Conservation (phyloP, 768 basidiomycete genomes). For the Pisolithus orientalis region DNA sequence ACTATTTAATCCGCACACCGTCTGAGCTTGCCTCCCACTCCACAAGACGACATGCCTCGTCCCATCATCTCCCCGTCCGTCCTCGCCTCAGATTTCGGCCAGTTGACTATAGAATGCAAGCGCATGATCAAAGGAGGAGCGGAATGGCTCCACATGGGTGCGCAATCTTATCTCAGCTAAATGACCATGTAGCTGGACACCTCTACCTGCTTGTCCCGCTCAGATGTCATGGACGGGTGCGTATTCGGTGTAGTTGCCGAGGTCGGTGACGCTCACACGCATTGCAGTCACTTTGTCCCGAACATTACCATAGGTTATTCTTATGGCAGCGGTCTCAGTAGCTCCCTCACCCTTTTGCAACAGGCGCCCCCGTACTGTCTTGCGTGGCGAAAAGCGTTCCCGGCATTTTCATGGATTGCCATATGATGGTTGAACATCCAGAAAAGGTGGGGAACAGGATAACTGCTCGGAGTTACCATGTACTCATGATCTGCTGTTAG, state of each 20-base stretch:
- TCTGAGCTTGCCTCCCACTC: neutral
- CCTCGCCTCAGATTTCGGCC: constrained; percentile 94
- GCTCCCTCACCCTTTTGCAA: constrained; percentile 7
- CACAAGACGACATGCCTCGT: constrained; percentile 53
- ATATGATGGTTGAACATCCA: constrained; percentile 98
- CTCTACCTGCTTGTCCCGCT: neutral
- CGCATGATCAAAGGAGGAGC: constrained; percentile 94
- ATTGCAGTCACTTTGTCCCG: constrained; percentile 86
- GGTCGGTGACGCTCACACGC: constrained; percentile 1
- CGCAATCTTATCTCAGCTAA: constrained; percentile 8
- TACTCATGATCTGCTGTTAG: constrained; percentile 34
- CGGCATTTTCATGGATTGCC: constrained; percentile 98
- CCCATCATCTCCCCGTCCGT: constrained; percentile 97
- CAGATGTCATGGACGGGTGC: constrained; percentile 98
- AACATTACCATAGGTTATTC: constrained; percentile 93
- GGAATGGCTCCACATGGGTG: constrained; percentile 98
- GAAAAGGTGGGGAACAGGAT: constrained; percentile 53
- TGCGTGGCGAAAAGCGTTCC: constrained; percentile 84
- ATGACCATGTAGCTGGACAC: constrained; percentile 8
- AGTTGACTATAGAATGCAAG: constrained; percentile 91
- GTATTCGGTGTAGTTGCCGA: constrained; percentile 4
- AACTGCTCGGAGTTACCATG: neutral
- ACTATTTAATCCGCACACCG: neutral
- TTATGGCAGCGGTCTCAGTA: neutral
- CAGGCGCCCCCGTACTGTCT: constrained; percentile 84